Evolutionary conservation across 106 monocot genomes (phyloP).

Genomic region (Dendrobium catenatum): DNA sequence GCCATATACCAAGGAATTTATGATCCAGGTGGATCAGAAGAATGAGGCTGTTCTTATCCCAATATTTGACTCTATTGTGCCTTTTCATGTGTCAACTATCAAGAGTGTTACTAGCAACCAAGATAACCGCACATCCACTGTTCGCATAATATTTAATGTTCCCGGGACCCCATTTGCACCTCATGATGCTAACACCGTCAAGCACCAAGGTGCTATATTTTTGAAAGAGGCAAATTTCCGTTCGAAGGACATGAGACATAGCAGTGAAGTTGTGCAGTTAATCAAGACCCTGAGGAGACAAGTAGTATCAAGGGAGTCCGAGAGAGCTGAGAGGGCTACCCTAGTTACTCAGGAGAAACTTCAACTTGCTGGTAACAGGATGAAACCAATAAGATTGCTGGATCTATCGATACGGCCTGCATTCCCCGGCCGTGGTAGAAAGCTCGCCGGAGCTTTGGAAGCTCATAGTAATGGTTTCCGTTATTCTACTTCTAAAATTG

Average conservation of each 20-base stretch:
- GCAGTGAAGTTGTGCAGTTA: slow-evolving; percentile 82
- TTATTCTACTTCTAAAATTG: slow-evolving; percentile 72
- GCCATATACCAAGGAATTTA: slow-evolving; percentile 44
- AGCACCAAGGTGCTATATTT: slow-evolving; percentile 65
- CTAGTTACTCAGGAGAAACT: slow-evolving; percentile 93
- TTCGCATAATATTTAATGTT: slow-evolving; percentile 86
- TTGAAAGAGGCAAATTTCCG: slow-evolving; percentile 86
- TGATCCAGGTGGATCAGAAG: slow-evolving; percentile 84
- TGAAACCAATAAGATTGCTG: slow-evolving; percentile 53
- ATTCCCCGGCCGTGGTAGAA: slow-evolving; percentile 83
- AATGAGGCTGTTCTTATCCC: slow-evolving; percentile 83
- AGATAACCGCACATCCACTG: slow-evolving; percentile 82
- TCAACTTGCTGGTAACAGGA: slow-evolving; percentile 53
- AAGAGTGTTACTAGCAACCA: slow-evolving; percentile 82
- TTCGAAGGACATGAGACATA: slow-evolving; percentile 76
- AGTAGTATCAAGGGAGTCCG: slow-evolving; percentile 84
- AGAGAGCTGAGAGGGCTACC: slow-evolving; percentile 94
- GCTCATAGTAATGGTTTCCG: slow-evolving; percentile 92
- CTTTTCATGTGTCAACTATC: slow-evolving; percentile 87
- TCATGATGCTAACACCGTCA: slow-evolving; percentile 65
- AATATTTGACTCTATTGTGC: slow-evolving; percentile 83
- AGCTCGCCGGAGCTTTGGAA: slow-evolving; percentile 72
- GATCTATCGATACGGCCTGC: slow-evolving; percentile 86
- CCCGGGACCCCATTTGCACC: slow-evolving; percentile 84
- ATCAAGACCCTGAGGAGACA: slow-evolving; percentile 80